Percentiles rank a stretch among this genome's conserved stretches.
These are phyloP conservation scores for Lobulomyces angularis DNA, from an alignment of 192 early-diverging fungal species.

Conservation along the genomic window DNA sequence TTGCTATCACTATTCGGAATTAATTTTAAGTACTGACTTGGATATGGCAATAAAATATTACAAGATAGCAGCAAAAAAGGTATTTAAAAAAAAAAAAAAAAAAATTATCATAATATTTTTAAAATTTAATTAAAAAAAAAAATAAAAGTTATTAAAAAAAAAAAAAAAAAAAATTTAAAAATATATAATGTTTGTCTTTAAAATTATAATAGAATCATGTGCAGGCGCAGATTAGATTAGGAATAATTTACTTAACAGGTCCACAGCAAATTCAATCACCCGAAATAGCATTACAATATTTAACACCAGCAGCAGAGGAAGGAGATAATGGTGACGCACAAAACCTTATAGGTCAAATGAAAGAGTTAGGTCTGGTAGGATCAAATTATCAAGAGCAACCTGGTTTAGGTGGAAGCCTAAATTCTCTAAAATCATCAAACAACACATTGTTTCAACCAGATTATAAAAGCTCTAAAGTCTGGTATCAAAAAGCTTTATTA, in stretches of 20 bases:
- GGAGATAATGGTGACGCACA: constrained; percentile 26
- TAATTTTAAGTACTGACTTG: constrained; percentile 19
- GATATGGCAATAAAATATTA: constrained; percentile 33
- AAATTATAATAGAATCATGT: neutral
- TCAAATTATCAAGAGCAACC: neutral
- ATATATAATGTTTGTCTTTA: neutral
- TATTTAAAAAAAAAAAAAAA: neutral
- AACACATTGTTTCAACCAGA: constrained; percentile 1
- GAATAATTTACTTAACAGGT: constrained; percentile 9
- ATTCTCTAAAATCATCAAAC: constrained; percentile 8
- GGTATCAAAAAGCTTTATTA: constrained; percentile 18
- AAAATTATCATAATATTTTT: neutral
- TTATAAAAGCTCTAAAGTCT: constrained; percentile 11
- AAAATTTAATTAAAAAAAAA: constrained; percentile 1
- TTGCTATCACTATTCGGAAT: constrained; percentile 21
- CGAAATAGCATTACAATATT: constrained; percentile 10
- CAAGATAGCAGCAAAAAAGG: constrained; percentile 27
- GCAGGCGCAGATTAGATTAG: neutral
- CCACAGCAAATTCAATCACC: constrained; percentile 18
- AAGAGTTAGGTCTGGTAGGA: constrained; percentile 20
- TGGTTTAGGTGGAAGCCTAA: constrained; percentile 10
- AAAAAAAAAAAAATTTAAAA: neutral
- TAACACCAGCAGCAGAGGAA: constrained; percentile 15
- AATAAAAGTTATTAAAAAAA: constrained; percentile 1
- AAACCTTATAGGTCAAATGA: constrained; percentile 30